Percentiles rank a stretch among this genome's conserved stretches.
Evolutionary conservation across 2,329 filamentous ascomycete genomes (phyloP).

Genomic region (Nannizziopsis barbatae): DNA sequence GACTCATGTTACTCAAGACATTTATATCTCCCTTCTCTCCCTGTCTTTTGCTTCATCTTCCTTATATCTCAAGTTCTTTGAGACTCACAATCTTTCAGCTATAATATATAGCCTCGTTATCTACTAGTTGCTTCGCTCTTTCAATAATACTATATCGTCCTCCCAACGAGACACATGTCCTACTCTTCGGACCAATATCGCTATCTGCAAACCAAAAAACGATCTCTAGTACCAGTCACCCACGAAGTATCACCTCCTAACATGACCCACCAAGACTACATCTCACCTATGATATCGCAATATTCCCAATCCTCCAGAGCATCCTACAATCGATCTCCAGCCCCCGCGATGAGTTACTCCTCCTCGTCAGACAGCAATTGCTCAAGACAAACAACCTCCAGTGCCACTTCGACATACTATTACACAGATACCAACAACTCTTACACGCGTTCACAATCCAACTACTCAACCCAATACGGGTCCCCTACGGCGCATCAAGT

Average conservation of each 20-base stretch:
- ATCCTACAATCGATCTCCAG: conserved; percentile 9
- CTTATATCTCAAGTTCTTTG: conserved; percentile 5
- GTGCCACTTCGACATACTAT: conserved; percentile 11
- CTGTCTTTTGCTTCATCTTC: not conserved
- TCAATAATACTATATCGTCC: not conserved
- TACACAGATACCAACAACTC: conserved; percentile 3
- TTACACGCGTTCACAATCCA: not conserved
- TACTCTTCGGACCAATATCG: conserved; percentile 3
- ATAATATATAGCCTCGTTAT: conserved; percentile 6
- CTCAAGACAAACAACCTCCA: conserved; percentile 15
- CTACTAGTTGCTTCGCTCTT: not conserved
- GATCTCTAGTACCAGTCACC: not conserved
- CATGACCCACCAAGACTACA: conserved; percentile 7
- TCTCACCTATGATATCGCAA: conserved; percentile 6
- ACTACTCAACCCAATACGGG: conserved; percentile 1
- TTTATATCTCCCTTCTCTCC: conserved; percentile 8
- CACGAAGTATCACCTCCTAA: not conserved
- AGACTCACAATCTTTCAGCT: not conserved
- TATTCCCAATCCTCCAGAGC: not conserved
- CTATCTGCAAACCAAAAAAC: not conserved
- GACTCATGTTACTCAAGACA: conserved; percentile 8
- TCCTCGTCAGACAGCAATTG: conserved; percentile 16
- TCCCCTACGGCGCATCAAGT: not conserved
- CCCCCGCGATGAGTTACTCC: conserved; percentile 17
- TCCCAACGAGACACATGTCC: conserved; percentile 4